Evolutionary conservation across 2,329 filamentous ascomycete species (phyloP), one percentile per base, ranked within the genome.

Genomic region (Hypoxylon sp.): DNA sequence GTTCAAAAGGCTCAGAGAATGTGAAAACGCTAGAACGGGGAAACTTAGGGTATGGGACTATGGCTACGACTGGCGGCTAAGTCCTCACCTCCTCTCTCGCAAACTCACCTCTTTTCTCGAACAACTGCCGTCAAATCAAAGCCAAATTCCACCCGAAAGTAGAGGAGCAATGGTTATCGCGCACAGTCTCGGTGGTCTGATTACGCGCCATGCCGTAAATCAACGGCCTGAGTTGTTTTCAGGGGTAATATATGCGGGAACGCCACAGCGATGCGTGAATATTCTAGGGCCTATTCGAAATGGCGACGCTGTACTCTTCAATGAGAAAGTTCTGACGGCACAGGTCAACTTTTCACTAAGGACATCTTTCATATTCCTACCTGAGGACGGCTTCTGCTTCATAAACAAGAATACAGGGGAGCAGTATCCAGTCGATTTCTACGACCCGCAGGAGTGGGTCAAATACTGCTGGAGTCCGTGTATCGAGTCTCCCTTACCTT

Each of bases 61-160:
- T 76, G 94, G 94, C 17, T 98, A 97, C 75, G 95, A 98, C 80
- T 98, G 95, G 95, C 87, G 95, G 14, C 83, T 98, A 42, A 96
- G 93, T 70, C 95, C 95, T 0, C 87, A 91, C 75, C 83, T 94
- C 0, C 85, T 96, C 0, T 94, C 92, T 2, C 84, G 85, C 50
- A 88, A 88, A 67, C 82, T 98, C n/a, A 88, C 91, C 37, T 81
- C 86, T 17, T 97, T 93, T 74, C 83, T 98, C 13, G 88, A 92
- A 75, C 84, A 81, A 1, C 83, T 98, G 0, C 92, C 92, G 0
- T 94, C 89, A 56, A 98, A 98, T 75, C 85, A 87, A 51, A 83
- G 85, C 2, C 84, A 81, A 8, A 82, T 83, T 0, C 81, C 85
- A 1, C 76, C 77, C 0, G 83, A 86, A 53, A 83, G 87, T 13